A percentile compares a stretch with the other conserved stretches of the same genome.
These are phyloP conservation scores for Akanthomyces lecanii DNA, from an alignment of 2,329 filamentous ascomycete species.

Conservation along the genomic window DNA sequence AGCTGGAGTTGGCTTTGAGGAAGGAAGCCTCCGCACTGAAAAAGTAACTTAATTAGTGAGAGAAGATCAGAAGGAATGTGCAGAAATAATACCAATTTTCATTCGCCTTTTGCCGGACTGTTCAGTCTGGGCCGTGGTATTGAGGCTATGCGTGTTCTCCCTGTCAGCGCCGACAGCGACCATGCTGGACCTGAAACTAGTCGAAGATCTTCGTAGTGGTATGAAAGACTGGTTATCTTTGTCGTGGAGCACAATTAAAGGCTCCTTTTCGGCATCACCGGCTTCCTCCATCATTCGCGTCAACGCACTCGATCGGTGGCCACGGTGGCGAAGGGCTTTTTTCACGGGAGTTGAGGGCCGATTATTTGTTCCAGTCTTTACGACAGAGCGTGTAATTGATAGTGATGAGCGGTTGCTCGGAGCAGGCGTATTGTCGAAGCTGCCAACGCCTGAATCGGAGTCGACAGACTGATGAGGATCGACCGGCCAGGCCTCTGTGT, in stretches of 20 bases:
- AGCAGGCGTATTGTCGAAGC: slow-evolving; percentile 32
- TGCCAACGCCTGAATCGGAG: slow-evolving; percentile 19
- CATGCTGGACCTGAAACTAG: background rate
- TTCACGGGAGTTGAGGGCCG: background rate
- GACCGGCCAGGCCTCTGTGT: slow-evolving; percentile 8
- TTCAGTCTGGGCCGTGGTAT: background rate
- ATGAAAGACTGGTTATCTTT: background rate
- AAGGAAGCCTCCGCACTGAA: background rate
- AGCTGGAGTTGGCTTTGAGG: background rate
- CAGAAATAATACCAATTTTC: background rate
- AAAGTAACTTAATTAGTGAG: background rate
- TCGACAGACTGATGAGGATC: background rate
- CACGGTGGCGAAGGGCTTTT: background rate
- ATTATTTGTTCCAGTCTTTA: background rate
- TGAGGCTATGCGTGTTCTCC: background rate
- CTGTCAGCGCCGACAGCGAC: background rate
- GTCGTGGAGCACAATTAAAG: background rate
- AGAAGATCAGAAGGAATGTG: background rate
- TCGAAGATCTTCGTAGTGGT: background rate
- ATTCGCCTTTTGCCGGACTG: background rate
- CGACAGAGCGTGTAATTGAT: slow-evolving; percentile 18
- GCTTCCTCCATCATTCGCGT: background rate
- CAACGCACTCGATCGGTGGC: background rate
- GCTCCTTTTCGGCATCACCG: background rate
- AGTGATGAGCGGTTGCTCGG: slow-evolving; percentile 29